These are phyloP conservation scores for Barnettozyma siamensis DNA, from an alignment of 805 yeast genomes.

Conservation along the genomic window DNA sequence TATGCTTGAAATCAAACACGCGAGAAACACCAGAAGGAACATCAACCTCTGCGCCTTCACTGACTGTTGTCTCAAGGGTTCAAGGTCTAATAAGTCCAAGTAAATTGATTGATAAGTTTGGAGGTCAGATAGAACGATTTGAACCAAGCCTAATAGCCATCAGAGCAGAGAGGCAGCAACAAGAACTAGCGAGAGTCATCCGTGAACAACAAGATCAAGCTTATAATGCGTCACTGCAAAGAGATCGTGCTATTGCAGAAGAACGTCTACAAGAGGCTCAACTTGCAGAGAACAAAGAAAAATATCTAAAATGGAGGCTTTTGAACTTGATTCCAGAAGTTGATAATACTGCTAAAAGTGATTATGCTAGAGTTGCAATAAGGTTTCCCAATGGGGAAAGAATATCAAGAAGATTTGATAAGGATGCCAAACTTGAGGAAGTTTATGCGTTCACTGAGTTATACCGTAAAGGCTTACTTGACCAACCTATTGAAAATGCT, in stretches of 20 bases:
- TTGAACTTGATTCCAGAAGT: constrained; percentile 28
- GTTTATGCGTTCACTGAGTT: constrained; percentile 69
- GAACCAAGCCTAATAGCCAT: constrained; percentile 56
- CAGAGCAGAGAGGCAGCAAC: constrained; percentile 57
- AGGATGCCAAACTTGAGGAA: constrained; percentile 47
- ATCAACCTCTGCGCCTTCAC: constrained; percentile 44
- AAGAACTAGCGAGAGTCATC: constrained; percentile 49
- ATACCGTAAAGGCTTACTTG: constrained; percentile 26
- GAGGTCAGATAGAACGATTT: constrained; percentile 46
- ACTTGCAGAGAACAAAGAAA: constrained; percentile 23
- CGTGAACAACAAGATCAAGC: constrained; percentile 74
- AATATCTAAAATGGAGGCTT: constrained; percentile 49
- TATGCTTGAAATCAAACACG: constrained; percentile 56
- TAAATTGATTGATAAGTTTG: constrained; percentile 39
- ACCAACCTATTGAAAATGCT: constrained; percentile 16
- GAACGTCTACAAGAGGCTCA: constrained; percentile 28
- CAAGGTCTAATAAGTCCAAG: constrained; percentile 50
- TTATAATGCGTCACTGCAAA: constrained; percentile 60
- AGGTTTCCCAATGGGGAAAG: constrained; percentile 62
- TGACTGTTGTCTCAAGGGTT: constrained; percentile 54
- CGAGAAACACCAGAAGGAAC: constrained; percentile 54
- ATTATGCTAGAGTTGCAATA: constrained; percentile 60
- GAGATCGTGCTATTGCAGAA: constrained; percentile 54
- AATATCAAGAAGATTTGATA: constrained; percentile 41
- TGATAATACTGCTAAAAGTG: constrained; percentile 20